Conservation (phyloP, 2,329 filamentous ascomycete genomes). For the Aspergillus piperis region DNA sequence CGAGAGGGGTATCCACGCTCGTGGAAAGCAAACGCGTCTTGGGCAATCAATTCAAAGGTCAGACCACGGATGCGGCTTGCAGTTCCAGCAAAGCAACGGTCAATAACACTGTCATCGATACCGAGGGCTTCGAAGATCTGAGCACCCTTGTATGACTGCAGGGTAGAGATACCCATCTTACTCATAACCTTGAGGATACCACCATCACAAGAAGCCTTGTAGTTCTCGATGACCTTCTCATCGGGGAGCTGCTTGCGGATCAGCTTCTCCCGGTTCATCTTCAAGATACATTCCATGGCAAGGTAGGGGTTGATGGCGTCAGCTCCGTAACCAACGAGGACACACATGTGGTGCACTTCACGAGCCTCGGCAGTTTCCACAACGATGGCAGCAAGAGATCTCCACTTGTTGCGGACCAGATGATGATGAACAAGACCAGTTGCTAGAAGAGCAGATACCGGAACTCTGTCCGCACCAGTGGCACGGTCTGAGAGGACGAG, state of each 20-base stretch:
- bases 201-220: constrained; percentile 94
- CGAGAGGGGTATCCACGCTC: constrained; percentile 88
- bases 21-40: constrained; percentile 92
- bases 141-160: constrained; percentile 95
- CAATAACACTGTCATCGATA: constrained; percentile 86
- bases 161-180: constrained; percentile 98
- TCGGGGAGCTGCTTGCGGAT: constrained; percentile 86
- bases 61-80: constrained; percentile 92
- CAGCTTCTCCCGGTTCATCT: constrained; percentile 89
- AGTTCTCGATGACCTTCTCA: constrained; percentile 85
- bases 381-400: constrained; percentile 81
- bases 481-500: constrained; percentile 88
- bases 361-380: constrained; percentile 93
- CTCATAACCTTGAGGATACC: constrained; percentile 99
- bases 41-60: constrained; percentile 89
- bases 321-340: constrained; percentile 92
- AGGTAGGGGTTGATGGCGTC: constrained; percentile 95
- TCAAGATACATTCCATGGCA: constrained; percentile 93
- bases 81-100: constrained; percentile 92
- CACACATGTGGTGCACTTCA: constrained; percentile 98
- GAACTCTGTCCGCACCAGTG: constrained; percentile 76
- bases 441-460: constrained; percentile 82
- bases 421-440: constrained; percentile 96
- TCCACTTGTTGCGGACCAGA: constrained; percentile 92
- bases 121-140: constrained; percentile 97